These are phyloP conservation scores for Rhizopus stolonifer DNA, from an alignment of 371 early-diverging fungal species.

Conservation along the genomic window DNA sequence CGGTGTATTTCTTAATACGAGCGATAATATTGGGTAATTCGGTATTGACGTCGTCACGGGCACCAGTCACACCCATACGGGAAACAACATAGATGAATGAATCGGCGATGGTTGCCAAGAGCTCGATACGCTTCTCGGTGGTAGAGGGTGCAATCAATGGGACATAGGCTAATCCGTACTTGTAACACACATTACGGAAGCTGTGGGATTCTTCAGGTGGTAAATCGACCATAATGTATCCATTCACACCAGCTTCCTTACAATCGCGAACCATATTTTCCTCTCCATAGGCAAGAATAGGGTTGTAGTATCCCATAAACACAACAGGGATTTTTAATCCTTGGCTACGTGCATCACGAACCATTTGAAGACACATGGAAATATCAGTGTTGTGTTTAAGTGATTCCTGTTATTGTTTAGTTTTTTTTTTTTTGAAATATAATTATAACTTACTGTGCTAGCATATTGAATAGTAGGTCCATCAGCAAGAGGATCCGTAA, in stretches of 20 bases:
- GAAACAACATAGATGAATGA: slow-evolving; percentile 95
- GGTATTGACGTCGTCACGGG: slow-evolving; percentile 57
- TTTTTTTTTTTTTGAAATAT: background rate
- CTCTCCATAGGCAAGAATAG: slow-evolving; percentile 92
- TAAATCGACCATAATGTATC: slow-evolving; percentile 96
- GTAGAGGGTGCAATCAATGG: slow-evolving; percentile 96
- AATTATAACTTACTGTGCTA: slow-evolving; percentile 60
- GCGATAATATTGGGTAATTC: slow-evolving; percentile 73
- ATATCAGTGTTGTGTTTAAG: slow-evolving; percentile 79
- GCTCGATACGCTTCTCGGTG: slow-evolving; percentile 77
- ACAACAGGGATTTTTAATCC: slow-evolving; percentile 91
- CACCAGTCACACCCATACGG: slow-evolving; percentile 93
- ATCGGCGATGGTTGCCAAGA: slow-evolving; percentile 79
- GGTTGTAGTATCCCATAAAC: slow-evolving; percentile 98
- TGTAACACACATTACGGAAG: slow-evolving; percentile 76
- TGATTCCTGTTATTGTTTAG: slow-evolving; percentile 29
- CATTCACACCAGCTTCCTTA: slow-evolving; percentile 83
- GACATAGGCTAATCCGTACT: slow-evolving; percentile 83
- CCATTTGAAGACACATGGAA: slow-evolving; percentile 75
- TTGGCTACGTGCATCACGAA: slow-evolving; percentile 74
- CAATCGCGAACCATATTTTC: slow-evolving; percentile 79
- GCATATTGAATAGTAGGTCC: slow-evolving; percentile 96
- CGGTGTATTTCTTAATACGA: slow-evolving; percentile 76
- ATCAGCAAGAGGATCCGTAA: slow-evolving; percentile 97
- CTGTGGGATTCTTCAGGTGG: slow-evolving; percentile 93